Evolutionary conservation across 108 stramenopile species (phyloP), one percentile per base, ranked within the genome.

Genomic region (Nitzschia putrida): DNA sequence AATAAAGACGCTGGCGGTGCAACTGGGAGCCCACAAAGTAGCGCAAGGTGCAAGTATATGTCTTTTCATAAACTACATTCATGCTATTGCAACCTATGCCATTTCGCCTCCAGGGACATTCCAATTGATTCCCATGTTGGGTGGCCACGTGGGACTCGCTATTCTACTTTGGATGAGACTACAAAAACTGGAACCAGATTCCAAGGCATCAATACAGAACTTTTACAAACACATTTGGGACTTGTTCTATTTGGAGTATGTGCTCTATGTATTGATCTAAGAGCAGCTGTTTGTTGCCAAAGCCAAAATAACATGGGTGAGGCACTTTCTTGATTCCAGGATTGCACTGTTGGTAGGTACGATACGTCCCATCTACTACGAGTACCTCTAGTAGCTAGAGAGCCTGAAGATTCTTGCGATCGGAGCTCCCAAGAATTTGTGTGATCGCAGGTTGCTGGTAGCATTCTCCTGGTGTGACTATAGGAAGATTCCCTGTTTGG

Each of bases 151-250:
- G 5, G 55, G 78, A 8, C 69, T 95, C 41, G 87, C 88, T 8
- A 53, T 71, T 0, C 80, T 88, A 57, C 73, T 97, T 38, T 24
- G 88, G 22, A 18, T 57, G 23, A 73, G 80, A 26, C 91, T 84
- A 57, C 78, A 49, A 47, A 63, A 37, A 7, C 88, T 94, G 13
- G 73, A 94, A 76, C 80, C 90, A 9, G 84, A 89, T 64, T 74
- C 91, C 58, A 81, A 83, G 42, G 64, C 63, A 8, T 78, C 89
- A 68, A 91, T 92, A 18, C 91, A 95, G 73, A 65, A 70, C 5
- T 91, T 83, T 61, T 95, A 95, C 84, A 95, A 93, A 91, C 83
- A 91, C 52, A 68, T 92, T 24, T 95, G 94, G 94, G 93, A 95
- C 56, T 72, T 93, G 39, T 95, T 95, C 61, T 95, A 93, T 66